Evolutionary conservation across 768 basidiomycete species (phyloP).

Genomic region (Pulveroboletus sp.): DNA sequence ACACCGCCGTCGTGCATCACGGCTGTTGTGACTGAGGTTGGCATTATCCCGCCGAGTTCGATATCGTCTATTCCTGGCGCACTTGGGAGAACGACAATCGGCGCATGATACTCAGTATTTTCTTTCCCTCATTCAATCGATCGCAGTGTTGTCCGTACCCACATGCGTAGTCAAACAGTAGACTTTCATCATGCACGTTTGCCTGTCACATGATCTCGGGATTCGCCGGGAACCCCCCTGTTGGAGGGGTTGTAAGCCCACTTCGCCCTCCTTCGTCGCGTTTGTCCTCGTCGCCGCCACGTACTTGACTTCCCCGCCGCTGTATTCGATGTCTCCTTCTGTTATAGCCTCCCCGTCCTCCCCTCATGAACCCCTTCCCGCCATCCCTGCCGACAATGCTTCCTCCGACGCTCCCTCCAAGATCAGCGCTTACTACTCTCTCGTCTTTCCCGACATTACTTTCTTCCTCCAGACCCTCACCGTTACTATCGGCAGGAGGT

Average conservation of each 20-base stretch:
- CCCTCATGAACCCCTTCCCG: constrained; percentile 6
- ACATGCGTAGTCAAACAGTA: not conserved
- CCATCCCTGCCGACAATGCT: constrained; percentile 3
- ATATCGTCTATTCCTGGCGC: constrained; percentile 81
- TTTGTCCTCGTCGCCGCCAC: constrained; percentile 8
- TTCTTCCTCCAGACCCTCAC: constrained; percentile 96
- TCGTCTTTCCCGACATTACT: constrained; percentile 90
- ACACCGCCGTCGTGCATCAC: constrained; percentile 91
- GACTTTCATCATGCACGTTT: constrained; percentile 17
- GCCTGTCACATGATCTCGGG: constrained; percentile 16
- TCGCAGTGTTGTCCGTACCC: not conserved
- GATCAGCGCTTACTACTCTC: constrained; percentile 90
- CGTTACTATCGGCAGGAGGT: constrained; percentile 90
- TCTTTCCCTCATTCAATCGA: constrained; percentile 2
- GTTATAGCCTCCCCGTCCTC: constrained; percentile 4
- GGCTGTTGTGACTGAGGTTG: constrained; percentile 95
- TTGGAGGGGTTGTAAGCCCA: constrained; percentile 3
- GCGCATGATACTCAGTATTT: constrained; percentile 16
- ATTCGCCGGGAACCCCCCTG: constrained; percentile 6
- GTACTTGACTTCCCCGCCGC: constrained; percentile 5
- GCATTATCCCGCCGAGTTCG: constrained; percentile 88
- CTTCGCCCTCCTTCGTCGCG: constrained; percentile 2
- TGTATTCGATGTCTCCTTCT: constrained; percentile 25
- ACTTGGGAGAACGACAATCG: constrained; percentile 32
- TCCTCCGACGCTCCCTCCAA: constrained; percentile 48